Base-by-base conservation (phyloP, 352 stramenopile species). In the Pseudoperonospora humuli region DNA sequence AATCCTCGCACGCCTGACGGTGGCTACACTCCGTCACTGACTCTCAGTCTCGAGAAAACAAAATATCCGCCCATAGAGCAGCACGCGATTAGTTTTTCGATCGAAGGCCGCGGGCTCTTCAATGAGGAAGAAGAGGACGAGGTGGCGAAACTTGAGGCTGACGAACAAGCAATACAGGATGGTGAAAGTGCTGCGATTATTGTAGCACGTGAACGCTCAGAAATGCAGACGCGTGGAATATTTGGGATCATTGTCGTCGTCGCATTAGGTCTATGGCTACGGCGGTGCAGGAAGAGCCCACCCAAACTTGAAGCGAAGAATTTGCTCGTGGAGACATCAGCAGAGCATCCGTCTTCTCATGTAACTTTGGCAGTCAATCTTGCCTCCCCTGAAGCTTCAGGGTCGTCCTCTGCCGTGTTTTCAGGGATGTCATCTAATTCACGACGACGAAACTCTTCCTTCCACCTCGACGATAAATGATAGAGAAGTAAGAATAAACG, bases 21-120 rank as follows among this genome's bases (percentile, higher is more conserved):
- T 0, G 60, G 47, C 15, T 39, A 34, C 3, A 86, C 75, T 11
- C 72, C 75, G 13, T 64, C 72, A 13, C 32, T 81, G 20, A 67
- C 74, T 41, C 48, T 84, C 23, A 85, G 68, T 38, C 55, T 89
- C 10, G 62, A 70, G 10, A 62, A 55, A 9, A 89, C 77, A 0
- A 70, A 72, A 23, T 86, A 74, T 42, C 39, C 60, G 7, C 37
- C 54, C 27, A 62, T 80, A 18, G 77, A 89, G 48, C 67, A 81
- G 43, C 67, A 84, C n/a, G 77, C 77, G 21, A 86, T 89, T 29
- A 61, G 79, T 2, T 86, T 77, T 50, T 89, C 77, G 9, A 89
- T 89, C 37, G 74, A 86, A 67, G 77, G 70, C 10, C 70, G 77
- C 13, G 64, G 63, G 7, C 54, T 82, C 1, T 54, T 89, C 7